Base-by-base conservation (phyloP, 2,329 filamentous ascomycete species). In the Tolypocladium ophioglossoides region DNA sequence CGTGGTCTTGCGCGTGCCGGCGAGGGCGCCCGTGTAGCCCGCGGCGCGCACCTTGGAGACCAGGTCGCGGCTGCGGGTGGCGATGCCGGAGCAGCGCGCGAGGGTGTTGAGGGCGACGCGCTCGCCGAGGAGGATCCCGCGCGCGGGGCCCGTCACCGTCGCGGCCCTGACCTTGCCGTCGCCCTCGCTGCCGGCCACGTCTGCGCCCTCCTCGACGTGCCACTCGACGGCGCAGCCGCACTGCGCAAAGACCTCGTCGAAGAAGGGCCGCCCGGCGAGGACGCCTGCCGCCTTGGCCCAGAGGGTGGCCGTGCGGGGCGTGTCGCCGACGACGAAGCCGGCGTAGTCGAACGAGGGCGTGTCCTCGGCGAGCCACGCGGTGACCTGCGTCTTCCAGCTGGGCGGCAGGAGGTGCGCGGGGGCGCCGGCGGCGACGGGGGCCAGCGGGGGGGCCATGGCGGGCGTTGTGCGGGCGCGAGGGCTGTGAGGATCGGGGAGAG, bases 261-360 rank as follows among this genome's bases (percentile, higher is more conserved):
- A 91, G 75, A 99, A 99, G 2, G 94, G 94, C 4, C 94, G 83
- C 54, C 94, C 94, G 41, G 94, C 94, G 49, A 99, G 77, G 50
- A 97, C 79, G 58, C 94, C 94, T 3, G 75, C 68, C n/a, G 81
- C 84, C 68, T 88, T 89, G 57, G 78, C 83, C 72, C 80, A 86
- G 40, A 89, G 78, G 5, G 82, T 86, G 22, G 85, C 85, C 16
- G 78, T 81, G 55, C 82, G 80, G 10, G 74, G 70, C 32, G 72
- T 74, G 40, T 87, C 82, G 59, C 94, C 94, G 27, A 99, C 94
- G 8, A 99, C 94, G 70, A 95, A 99, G 57, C 94, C 94, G 64
- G 89, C 94, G 69, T 96, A 96, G 77, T 99, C 94, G 72, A 96
- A 92, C 52, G 89, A 94, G 5, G 94, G 94, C 3, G 91, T 95